phyloP scores from a whole-genome alignment of 306 rosid genomes.

The Gastrolobium bilobum region DNA sequence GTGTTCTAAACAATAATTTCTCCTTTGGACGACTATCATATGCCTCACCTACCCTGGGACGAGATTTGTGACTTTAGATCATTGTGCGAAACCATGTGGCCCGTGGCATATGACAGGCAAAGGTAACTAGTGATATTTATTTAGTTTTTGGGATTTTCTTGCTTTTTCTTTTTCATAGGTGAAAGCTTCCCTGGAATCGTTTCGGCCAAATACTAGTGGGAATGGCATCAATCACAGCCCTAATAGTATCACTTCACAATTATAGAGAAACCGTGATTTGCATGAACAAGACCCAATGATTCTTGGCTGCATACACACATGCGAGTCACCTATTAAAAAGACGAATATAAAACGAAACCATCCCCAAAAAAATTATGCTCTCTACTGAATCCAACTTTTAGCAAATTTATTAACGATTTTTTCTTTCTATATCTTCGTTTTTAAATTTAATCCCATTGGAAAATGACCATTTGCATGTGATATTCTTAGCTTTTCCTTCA shows the following conservation, averaged over 20 bases:
- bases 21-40: background rate
- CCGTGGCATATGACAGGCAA: constrained; percentile 54
- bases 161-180: background rate
- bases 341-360: constrained; percentile 45
- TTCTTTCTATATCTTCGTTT: background rate
- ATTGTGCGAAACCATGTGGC: constrained; percentile 55
- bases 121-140: constrained; percentile 44
- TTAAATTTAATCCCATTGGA: constrained; percentile 32
- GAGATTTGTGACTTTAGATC: constrained; percentile 34
- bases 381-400: constrained; percentile 46
- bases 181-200: constrained; percentile 38
- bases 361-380: constrained; percentile 51
- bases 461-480: constrained; percentile 53
- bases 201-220: constrained; percentile 50
- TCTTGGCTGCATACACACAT: constrained; percentile 67
- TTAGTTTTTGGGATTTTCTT: background rate
- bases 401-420: constrained; percentile 29
- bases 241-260: constrained; percentile 47
- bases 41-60: constrained; percentile 14
- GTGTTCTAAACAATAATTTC: background rate
- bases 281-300: constrained; percentile 55
- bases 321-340: constrained; percentile 44
- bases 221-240: constrained; percentile 55
- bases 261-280: constrained; percentile 53
- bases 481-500: constrained; percentile 49